A percentile compares a stretch with the other conserved stretches of the same genome.
phyloP scores from a whole-genome alignment of 768 basidiomycete genomes.

The Collybiopsis luxurians region DNA sequence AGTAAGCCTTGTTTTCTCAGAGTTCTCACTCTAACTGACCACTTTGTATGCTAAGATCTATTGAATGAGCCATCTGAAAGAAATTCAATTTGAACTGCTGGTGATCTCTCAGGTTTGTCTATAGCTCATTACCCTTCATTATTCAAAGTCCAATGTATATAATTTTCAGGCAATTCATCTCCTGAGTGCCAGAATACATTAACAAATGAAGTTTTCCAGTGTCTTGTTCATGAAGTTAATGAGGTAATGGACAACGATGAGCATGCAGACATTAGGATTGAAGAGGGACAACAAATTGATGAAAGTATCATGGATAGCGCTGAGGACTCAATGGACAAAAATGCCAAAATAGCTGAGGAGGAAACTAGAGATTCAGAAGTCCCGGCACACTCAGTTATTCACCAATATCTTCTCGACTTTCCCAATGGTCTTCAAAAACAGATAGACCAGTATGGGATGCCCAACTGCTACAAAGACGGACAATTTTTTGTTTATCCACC shows the following conservation, averaged over 20 bases:
- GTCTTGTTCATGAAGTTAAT: neutral
- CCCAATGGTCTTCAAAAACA: neutral
- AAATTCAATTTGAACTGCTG: too few species aligned
- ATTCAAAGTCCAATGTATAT: too few species aligned
- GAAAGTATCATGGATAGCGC: neutral
- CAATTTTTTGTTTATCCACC: slow-evolving; percentile 1
- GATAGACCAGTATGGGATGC: neutral
- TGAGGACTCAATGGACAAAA: neutral
- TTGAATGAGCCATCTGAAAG: too few species aligned
- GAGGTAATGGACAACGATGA: neutral
- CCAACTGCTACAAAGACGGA: slow-evolving; percentile 1
- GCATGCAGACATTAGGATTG: neutral
- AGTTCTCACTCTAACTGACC: too few species aligned
- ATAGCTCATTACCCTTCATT: too few species aligned
- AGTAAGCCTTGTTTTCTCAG: too few species aligned
- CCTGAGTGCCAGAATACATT: neutral
- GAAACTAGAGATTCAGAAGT: neutral
- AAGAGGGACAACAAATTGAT: neutral
- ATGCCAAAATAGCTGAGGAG: neutral
- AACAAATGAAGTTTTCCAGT: neutral
- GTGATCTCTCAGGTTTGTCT: too few species aligned
- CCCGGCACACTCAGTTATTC: neutral
- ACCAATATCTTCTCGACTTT: neutral
- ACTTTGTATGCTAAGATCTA: too few species aligned
- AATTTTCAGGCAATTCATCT: too few species aligned